phyloP scores from a whole-genome alignment of 2,329 filamentous ascomycete genomes.

The Phaeosphaeriaceae sp. region DNA sequence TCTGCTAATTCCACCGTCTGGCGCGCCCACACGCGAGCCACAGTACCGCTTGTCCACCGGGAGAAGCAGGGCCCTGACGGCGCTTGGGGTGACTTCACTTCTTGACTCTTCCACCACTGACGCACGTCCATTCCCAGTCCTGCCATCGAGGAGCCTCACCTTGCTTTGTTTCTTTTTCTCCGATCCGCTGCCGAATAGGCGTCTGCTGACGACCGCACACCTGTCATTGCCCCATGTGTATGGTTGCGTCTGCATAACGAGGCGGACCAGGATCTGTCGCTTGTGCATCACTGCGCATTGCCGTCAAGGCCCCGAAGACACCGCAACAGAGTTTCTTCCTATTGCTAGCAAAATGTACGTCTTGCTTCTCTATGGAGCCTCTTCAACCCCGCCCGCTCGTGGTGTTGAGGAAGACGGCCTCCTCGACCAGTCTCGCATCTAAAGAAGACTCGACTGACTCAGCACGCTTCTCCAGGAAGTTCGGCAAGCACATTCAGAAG shows the following conservation, averaged over 20 bases:
- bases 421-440: slow-evolving; percentile 44
- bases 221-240: slow-evolving; percentile 36
- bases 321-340: slow-evolving; percentile 27
- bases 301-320: slow-evolving; percentile 26
- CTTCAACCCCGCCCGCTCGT: slow-evolving; percentile 37
- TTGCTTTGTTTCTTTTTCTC: slow-evolving; percentile 33
- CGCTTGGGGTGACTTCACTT: slow-evolving; percentile 37
- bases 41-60: slow-evolving; percentile 28
- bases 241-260: slow-evolving; percentile 38
- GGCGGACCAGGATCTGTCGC: slow-evolving; percentile 34
- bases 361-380: slow-evolving; percentile 42
- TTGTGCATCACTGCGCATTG: slow-evolving; percentile 38
- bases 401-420: slow-evolving; percentile 41
- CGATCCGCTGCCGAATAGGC: slow-evolving; percentile 34
- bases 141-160: slow-evolving; percentile 27
- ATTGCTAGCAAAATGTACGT: slow-evolving; percentile 47
- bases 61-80: slow-evolving; percentile 24
- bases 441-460: slow-evolving; percentile 49
- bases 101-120: slow-evolving; percentile 33
- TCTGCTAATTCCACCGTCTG: slow-evolving; percentile 30
- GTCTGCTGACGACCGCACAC: slow-evolving; percentile 36
- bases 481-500: slow-evolving; percentile 99
- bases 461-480: slow-evolving; percentile 76
- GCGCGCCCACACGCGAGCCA: slow-evolving; percentile 35
- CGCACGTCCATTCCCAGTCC: slow-evolving; percentile 35